A percentile compares a stretch with the other conserved stretches of the same genome.
Conservation (phyloP, 208 protist genomes). For the Crithidia sp. region DNA sequence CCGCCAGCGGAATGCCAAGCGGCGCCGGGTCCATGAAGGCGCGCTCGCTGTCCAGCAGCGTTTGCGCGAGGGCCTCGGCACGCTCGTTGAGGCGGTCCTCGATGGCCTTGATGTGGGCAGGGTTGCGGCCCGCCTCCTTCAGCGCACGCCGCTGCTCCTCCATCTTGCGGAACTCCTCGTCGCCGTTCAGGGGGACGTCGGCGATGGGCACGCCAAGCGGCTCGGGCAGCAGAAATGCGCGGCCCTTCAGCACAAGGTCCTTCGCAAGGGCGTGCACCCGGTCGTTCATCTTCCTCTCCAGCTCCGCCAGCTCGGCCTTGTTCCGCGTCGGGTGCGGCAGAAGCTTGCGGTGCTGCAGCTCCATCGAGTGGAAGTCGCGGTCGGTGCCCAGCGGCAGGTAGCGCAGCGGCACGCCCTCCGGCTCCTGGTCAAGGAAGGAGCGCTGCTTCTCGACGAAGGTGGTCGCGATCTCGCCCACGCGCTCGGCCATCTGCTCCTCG, state of each 20-base stretch:
- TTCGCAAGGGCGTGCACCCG: constrained; percentile 67
- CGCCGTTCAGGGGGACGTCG: constrained; percentile 67
- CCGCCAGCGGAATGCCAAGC: constrained; percentile 61
- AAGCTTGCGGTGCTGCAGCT: constrained; percentile 56
- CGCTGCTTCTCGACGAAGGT: constrained; percentile 76
- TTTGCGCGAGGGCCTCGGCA: constrained; percentile 50
- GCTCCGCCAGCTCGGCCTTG: constrained; percentile 31
- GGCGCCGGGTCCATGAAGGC: constrained; percentile 74
- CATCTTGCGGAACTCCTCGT: constrained; percentile 74
- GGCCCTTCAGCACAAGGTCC: constrained; percentile 66
- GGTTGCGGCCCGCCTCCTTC: constrained; percentile 53
- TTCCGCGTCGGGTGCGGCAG: constrained; percentile 32
- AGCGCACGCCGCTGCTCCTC: constrained; percentile 66
- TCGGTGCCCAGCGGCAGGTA: constrained; percentile 78
- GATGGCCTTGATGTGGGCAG: constrained; percentile 39
- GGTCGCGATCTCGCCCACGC: constrained; percentile 66
- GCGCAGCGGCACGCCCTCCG: constrained; percentile 72
- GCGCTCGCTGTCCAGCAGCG: constrained; percentile 60
- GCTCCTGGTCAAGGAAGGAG: constrained; percentile 76
- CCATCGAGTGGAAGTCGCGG: constrained; percentile 69
- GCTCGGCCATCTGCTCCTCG: constrained; percentile 73
- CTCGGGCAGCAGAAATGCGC: constrained; percentile 66
- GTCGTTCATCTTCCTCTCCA: constrained; percentile 77
- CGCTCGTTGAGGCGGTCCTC: constrained; percentile 70
- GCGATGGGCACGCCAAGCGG: constrained; percentile 74